Conservation (phyloP, 768 basidiomycete genomes). For the Serpula lacrymans region DNA sequence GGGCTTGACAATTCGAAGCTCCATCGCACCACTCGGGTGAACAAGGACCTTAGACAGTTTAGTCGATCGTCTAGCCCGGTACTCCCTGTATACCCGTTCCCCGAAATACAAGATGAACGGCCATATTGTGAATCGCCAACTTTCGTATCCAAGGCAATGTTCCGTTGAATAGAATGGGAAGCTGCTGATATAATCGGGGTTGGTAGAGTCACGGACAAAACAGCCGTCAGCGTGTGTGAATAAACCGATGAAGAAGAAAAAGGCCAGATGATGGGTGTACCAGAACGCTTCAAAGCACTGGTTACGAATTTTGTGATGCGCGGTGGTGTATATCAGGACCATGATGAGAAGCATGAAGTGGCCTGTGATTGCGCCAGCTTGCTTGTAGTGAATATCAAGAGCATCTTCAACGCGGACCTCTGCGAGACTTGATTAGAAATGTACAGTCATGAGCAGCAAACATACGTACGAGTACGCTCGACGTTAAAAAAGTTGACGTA, state of each 20-base stretch:
- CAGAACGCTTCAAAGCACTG: slow-evolving; percentile 96
- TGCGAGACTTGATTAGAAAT: slow-evolving; percentile 23
- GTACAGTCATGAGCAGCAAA: background rate
- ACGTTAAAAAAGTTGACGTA: slow-evolving; percentile 94
- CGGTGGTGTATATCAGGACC: slow-evolving; percentile 90
- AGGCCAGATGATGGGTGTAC: slow-evolving; percentile 94
- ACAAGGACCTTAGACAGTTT: slow-evolving; percentile 81
- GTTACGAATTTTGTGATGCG: slow-evolving; percentile 81
- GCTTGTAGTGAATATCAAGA: slow-evolving; percentile 81
- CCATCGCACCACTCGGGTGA: slow-evolving; percentile 92
- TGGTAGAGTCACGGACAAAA: slow-evolving; percentile 83
- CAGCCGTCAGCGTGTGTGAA: slow-evolving; percentile 92
- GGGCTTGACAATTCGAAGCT: slow-evolving; percentile 87
- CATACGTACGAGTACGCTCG: slow-evolving; percentile 72
- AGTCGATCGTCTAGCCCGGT: slow-evolving; percentile 75
- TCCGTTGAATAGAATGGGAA: slow-evolving; percentile 89
- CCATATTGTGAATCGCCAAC: slow-evolving; percentile 92
- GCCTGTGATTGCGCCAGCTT: slow-evolving; percentile 89
- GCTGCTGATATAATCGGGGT: slow-evolving; percentile 61
- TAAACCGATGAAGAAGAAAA: slow-evolving; percentile 91
- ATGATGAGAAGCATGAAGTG: slow-evolving; percentile 95
- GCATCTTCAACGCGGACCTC: slow-evolving; percentile 80
- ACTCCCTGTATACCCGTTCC: slow-evolving; percentile 82
- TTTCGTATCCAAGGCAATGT: slow-evolving; percentile 89
- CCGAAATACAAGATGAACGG: slow-evolving; percentile 86